A percentile compares a stretch with the other conserved stretches of the same genome.
phyloP scores from a whole-genome alignment of 2,329 filamentous ascomycete genomes.

The Tricladium varicosporioides region DNA sequence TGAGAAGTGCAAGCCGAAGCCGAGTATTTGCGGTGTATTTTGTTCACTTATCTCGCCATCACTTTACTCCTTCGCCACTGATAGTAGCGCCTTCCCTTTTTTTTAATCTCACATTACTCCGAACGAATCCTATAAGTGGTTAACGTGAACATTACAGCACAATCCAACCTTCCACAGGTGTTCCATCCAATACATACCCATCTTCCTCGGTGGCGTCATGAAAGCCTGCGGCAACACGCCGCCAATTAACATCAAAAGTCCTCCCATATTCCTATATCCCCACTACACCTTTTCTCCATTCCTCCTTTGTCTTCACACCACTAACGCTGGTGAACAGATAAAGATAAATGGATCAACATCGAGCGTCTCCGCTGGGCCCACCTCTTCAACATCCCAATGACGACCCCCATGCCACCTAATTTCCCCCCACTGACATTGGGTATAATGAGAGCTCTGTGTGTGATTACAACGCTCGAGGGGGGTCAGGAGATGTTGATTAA shows the following conservation, averaged over 20 bases:
- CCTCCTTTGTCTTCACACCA: not conserved
- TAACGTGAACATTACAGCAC: too few species aligned
- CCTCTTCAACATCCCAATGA: constrained; percentile 53
- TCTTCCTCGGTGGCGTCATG: constrained; percentile 60
- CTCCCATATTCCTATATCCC: too few species aligned
- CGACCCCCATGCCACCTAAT: constrained; percentile 40
- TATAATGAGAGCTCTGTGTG: constrained; percentile 50
- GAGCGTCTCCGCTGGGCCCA: constrained; percentile 54
- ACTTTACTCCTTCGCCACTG: too few species aligned
- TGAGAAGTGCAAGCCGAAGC: too few species aligned
- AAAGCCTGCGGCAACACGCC: constrained; percentile 51
- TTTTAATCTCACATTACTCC: too few species aligned
- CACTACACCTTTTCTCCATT: constrained; percentile 9
- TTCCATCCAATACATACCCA: constrained; percentile 55
- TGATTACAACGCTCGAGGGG: constrained; percentile 35
- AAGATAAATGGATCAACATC: constrained; percentile 52
- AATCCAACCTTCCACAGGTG: constrained; percentile 53
- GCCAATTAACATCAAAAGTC: constrained; percentile 56
- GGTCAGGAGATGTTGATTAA: constrained; percentile 17
- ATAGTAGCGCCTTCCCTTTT: too few species aligned
- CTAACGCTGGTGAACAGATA: constrained; percentile 43
- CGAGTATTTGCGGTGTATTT: too few species aligned
- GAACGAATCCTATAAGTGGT: too few species aligned
- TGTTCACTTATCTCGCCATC: too few species aligned
- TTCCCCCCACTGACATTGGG: constrained; percentile 53